Percentiles rank a stretch among this genome's conserved stretches.
Evolutionary conservation across 2,329 filamentous ascomycete species (phyloP).

Genomic region (Ilyonectria sp.): DNA sequence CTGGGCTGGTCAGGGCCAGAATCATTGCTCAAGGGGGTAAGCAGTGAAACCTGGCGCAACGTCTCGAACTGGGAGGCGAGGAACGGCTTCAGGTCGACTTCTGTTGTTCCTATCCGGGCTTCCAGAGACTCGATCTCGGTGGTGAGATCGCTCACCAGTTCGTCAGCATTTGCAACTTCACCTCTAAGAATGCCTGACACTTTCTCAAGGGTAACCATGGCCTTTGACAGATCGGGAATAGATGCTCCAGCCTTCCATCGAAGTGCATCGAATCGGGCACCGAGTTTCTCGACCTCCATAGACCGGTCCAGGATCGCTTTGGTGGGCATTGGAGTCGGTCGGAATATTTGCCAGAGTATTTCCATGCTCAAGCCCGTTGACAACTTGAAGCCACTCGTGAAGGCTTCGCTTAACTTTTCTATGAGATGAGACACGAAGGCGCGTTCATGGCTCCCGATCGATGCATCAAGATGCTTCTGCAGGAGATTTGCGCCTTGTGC

Average conservation of each 20-base stretch:
- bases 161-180: slow-evolving; percentile 57
- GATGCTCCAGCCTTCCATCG: slow-evolving; percentile 71
- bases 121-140: slow-evolving; percentile 69
- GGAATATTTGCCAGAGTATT: slow-evolving; percentile 79
- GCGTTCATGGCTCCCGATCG: slow-evolving; percentile 45
- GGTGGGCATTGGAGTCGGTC: slow-evolving; percentile 72
- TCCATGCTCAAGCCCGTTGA: slow-evolving; percentile 87
- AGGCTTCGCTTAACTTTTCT: slow-evolving; percentile 66
- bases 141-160: slow-evolving; percentile 65
- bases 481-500: slow-evolving; percentile 64
- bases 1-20: slow-evolving; percentile 22
- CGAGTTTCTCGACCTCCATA: slow-evolving; percentile 68
- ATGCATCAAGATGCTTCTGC: slow-evolving; percentile 49
- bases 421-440: slow-evolving; percentile 59
- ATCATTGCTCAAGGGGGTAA: slow-evolving; percentile 50
- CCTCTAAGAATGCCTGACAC: slow-evolving; percentile 69
- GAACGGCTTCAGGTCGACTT: slow-evolving; percentile 62
- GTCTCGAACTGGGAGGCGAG: slow-evolving; percentile 70
- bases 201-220: slow-evolving; percentile 68
- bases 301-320: slow-evolving; percentile 62
- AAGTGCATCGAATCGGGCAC: slow-evolving; percentile 71
- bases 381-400: slow-evolving; percentile 80
- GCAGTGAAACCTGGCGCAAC: slow-evolving; percentile 66
- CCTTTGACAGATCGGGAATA: slow-evolving; percentile 66
- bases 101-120: slow-evolving; percentile 58